Evolutionary conservation across 2,329 filamentous ascomycete species (phyloP), one percentile per base, ranked within the genome.

Genomic region (Colletotrichum camelliae): DNA sequence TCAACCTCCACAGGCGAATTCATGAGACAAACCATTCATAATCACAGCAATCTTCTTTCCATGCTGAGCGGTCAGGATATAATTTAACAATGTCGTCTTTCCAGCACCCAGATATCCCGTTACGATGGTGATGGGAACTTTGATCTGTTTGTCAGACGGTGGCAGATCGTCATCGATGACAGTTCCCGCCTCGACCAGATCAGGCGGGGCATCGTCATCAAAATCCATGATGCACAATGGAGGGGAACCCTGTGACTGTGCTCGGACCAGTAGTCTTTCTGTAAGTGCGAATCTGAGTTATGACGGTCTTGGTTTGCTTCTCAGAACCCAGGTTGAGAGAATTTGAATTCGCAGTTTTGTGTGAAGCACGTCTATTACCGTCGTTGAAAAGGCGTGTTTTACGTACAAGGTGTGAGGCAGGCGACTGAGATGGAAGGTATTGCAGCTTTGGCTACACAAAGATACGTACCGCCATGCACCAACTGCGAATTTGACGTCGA

Each of bases 11-110:
- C 4, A 16, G 18, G 12, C 15, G 27, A n/a, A 16, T 33, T 57
- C 16, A 55, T 76, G 72, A 73, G 76, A 82, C 80, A 60, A 77
- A 87, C 95, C 96, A 84, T 99, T 99, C 87, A 99, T 91, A 73
- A 99, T 98, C 16, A 99, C 97, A 13, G 97, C 97, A 83, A 99
- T 97, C 82, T 96, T 98, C 89, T 98, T 98, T 84, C 96, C 96
- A 89, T 99, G 97, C 77, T 96, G 93, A 74, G 96, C 96, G 33
- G 94, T 98, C 68, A 99, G 88, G 77, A 99, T 98, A 84, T 98
- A 98, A 84, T 99, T 98, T 74, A 99, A 88, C 35, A 98, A 86
- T 0, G 96, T 98, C 0, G 96, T 98, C 85, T 99, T 99, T 21
- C 97, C 97, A 10, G 97, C 95, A 21, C 97, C 97, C 5, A 99